Evolutionary conservation across 83 land plant genomes (phyloP), one percentile per base, ranked within the genome.

Genomic region (Larix sibirica): DNA sequence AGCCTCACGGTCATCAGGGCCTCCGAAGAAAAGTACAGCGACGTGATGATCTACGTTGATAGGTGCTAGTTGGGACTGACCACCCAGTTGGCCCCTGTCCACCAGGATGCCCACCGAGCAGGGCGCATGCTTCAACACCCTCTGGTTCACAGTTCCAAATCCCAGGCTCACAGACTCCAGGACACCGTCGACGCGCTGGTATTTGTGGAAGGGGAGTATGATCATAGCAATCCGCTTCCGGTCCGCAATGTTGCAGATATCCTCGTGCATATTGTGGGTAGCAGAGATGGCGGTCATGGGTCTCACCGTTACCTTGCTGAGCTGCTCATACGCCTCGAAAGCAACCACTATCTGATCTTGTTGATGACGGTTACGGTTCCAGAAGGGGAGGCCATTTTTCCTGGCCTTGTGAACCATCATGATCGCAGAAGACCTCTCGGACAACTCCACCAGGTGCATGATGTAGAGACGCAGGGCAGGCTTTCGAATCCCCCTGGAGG

Each of bases 401-500:
- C 96, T 73, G n/a, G 92, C 80, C 33, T 69, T 83, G 80, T 93
- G 97, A 18, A 91, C 90, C 77, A 89, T 70, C 83, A 96, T 88
- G 83, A 96, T 91, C 21, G 98, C 83, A 26, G 97, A 85, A 13
- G 97, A 85, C 5, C 94, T 87, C 56, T 90, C 93, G 8, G 90
- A 83, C 71, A 93, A 88, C 88, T 96, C 94, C 62, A 94, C 87
- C 18, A 96, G 89, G 82, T 96, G 98, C 83, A 94, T 83, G 26
- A 90, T 90, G 84, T 77, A 91, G 83, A 93, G 85, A 47, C 61
- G 80, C 2, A 94, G 81, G 6, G 94, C 86, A 67, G 56, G 85
- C 56, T 79, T 81, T 40, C 79, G 62, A 33, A 82, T 88, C 4
- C 94, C 88, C 58, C 89, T 66, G n/a, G 89, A 83, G 1, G 84